Evolutionary conservation across 164 flowering plant genomes (phyloP).

Genomic region (Stephania japonica): DNA sequence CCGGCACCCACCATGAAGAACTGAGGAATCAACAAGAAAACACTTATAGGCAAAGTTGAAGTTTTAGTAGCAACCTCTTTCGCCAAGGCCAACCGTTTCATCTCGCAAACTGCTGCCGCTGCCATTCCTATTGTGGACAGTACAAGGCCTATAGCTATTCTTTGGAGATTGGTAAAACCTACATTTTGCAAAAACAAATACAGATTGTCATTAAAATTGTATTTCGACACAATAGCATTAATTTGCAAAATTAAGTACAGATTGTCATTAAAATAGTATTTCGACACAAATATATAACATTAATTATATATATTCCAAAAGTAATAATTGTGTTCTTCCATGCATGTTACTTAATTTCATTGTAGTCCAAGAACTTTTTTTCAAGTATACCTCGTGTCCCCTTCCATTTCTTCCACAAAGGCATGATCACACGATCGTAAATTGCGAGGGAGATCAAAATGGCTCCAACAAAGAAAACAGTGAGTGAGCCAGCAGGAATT

Average conservation of each 20-base stretch:
- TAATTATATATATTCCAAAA: too few species aligned
- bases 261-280: too few species aligned
- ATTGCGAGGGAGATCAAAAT: constrained; percentile 56
- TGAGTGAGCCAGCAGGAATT: constrained; percentile 90
- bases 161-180: constrained; percentile 81
- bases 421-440: constrained; percentile 73
- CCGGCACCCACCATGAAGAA: constrained; percentile 87
- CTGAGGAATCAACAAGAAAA: constrained; percentile 76
- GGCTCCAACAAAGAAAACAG: constrained; percentile 80
- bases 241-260: too few species aligned
- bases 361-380: neutral
- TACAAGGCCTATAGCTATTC: constrained; percentile 63
- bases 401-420: constrained; percentile 69
- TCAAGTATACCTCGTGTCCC: constrained; percentile 59
- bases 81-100: constrained; percentile 62
- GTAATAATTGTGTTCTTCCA: too few species aligned
- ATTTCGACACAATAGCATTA: too few species aligned
- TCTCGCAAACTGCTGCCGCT: constrained; percentile 63
- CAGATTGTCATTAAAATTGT: too few species aligned
- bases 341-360: neutral
- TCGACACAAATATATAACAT: too few species aligned
- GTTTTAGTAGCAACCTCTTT: constrained; percentile 19
- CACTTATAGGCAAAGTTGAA: constrained; percentile 51
- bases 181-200: too few species aligned
- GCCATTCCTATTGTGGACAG: constrained; percentile 75